Conservation (phyloP, 305 asterid genomes). For the Solanum aculeatissimum region DNA sequence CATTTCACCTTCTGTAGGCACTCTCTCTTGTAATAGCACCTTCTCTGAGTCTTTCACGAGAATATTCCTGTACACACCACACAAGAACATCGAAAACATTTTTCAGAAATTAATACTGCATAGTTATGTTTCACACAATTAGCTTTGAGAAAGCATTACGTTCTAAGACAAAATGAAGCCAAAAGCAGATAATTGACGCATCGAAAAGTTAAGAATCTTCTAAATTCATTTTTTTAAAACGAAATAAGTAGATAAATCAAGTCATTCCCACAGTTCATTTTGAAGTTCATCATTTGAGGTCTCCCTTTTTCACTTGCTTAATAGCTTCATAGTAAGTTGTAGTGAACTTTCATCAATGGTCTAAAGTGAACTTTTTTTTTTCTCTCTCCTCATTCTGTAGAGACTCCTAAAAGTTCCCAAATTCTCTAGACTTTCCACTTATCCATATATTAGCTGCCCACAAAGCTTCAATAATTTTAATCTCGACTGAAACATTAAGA, state of each 20-base stretch:
- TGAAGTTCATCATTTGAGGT: neutral
- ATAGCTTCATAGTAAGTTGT: neutral
- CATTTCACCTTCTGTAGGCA: conserved; percentile 42
- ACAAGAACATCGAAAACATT: neutral
- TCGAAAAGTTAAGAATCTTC: neutral
- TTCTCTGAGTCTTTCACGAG: conserved; percentile 38
- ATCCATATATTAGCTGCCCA: neutral
- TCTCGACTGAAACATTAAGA: neutral
- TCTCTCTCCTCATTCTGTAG: neutral
- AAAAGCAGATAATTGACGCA: neutral
- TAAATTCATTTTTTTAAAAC: neutral
- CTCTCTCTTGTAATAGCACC: conserved; percentile 58
- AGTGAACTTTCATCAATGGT: neutral
- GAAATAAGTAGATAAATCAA: neutral
- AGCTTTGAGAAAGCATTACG: neutral
- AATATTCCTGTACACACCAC: conserved; percentile 55
- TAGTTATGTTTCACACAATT: neutral
- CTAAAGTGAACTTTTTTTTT: neutral
- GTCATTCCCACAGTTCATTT: neutral
- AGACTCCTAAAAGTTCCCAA: neutral
- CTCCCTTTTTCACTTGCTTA: neutral
- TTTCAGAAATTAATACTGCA: neutral
- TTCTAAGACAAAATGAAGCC: neutral
- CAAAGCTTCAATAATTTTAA: neutral
- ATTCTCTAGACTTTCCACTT: neutral